Base-by-base conservation (phyloP, 768 basidiomycete genomes). In the Naganishia friedmannii region DNA sequence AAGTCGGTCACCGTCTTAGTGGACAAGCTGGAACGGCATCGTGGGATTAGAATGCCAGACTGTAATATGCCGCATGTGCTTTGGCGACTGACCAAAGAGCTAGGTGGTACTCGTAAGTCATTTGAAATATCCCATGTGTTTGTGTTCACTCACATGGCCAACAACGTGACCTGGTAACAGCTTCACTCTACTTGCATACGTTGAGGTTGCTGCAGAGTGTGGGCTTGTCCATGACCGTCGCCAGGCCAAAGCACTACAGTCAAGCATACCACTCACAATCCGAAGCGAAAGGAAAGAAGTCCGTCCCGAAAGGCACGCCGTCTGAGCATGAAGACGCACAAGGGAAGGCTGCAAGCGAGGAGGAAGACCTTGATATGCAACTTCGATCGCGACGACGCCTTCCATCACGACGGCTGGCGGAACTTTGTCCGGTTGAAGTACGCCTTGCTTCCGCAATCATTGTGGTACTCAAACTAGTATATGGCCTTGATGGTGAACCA, bases 51-150 rank as follows among this genome's bases (percentile, higher is more conserved):
- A 21, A 57, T 73, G 21, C 74, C 74, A 26, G 71, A 72, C 21
- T 26, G 69, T 28, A 75, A 75, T 57, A 66, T 69, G 7, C 63
- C 69, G 5, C 73, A 70, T 0, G 37, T 75, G 19, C 51, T 75
- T 13, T 75, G 73, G 73, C 46, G 68, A 21, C 68, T 72, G 26
- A 63, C 69, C 10, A 37, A 46, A 2, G 46, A 65, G 6, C 58
- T 75, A 3, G 74, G 74, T 0, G 67, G 70, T 9, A 68, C 71
- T 21, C 74, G 74, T 75, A 17, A 65, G 73, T 68, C 29, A 17
- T 12, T n/a, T 23, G 15, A 29, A 13, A n/a, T 28, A 5, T 31
- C 21, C 39, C 37, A 28, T 23, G 26, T 26, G 0, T 34, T 65
- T 12, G 34, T 9, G 10, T 17, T 29, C 10, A 37, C 54, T 60